These are phyloP conservation scores for Litsea cubeba DNA, from an alignment of 164 flowering plant genomes.

Conservation along the genomic window DNA sequence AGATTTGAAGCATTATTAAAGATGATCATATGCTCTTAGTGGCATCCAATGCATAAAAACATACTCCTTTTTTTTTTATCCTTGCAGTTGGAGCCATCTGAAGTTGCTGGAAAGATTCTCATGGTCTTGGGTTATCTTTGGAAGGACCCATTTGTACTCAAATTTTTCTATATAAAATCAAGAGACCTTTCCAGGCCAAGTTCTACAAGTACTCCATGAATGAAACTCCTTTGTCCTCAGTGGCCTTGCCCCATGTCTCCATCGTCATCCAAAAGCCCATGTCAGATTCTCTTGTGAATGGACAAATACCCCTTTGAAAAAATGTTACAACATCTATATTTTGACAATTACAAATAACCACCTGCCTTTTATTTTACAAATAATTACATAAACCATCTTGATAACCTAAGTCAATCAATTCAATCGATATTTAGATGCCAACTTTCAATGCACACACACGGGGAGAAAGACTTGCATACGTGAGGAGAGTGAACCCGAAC, in stretches of 20 bases:
- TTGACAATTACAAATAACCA: too few species aligned
- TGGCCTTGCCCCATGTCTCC: not conserved
- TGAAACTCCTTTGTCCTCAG: slow-evolving; percentile 5
- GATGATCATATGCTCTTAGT: slow-evolving; percentile 1
- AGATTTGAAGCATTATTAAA: not conserved
- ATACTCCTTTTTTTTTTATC: not conserved
- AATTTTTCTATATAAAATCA: not conserved
- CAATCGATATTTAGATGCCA: too few species aligned
- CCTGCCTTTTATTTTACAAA: too few species aligned
- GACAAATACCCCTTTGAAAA: not conserved
- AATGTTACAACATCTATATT: too few species aligned
- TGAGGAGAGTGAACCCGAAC: too few species aligned
- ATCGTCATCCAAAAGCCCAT: not conserved
- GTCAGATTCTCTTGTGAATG: not conserved
- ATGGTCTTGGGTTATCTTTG: slow-evolving; percentile 5
- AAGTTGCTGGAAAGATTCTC: slow-evolving; percentile 9
- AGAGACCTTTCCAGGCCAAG: not conserved
- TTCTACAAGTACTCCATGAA: not conserved
- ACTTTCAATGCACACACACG: too few species aligned
- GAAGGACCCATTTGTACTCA: slow-evolving; percentile 5
- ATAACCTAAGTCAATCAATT: too few species aligned
- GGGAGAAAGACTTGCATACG: too few species aligned
- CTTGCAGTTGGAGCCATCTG: not conserved
- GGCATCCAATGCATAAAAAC: slow-evolving; percentile 11
- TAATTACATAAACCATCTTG: too few species aligned